Conservation (phyloP, 192 early-diverging fungal species). For the Mortierella claussenii region DNA sequence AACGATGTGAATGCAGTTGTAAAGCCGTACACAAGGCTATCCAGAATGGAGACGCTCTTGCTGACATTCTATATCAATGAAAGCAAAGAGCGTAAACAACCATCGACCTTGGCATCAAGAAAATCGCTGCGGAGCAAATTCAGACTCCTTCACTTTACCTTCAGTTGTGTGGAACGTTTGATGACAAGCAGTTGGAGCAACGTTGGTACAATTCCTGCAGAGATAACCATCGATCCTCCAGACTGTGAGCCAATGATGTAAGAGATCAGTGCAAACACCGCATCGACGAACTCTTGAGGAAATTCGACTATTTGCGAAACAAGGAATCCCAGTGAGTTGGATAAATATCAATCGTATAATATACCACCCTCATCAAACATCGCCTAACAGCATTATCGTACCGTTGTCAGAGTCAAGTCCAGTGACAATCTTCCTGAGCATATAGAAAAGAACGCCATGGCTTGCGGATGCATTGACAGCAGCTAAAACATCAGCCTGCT, state of each 20-base stretch:
- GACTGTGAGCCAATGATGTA: slow-evolving; percentile 79
- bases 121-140: background rate
- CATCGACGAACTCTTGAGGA: slow-evolving; percentile 83
- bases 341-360: too few species aligned
- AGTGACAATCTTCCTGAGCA: slow-evolving; percentile 77
- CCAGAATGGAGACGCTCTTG: slow-evolving; percentile 80
- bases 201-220: slow-evolving; percentile 88
- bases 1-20: slow-evolving; percentile 80
- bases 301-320: slow-evolving; percentile 38
- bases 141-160: slow-evolving; percentile 59
- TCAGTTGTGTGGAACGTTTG: slow-evolving; percentile 66
- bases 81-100: too few species aligned
- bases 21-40: slow-evolving; percentile 84
- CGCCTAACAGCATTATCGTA: background rate
- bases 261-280: slow-evolving; percentile 80
- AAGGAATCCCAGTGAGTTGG: background rate
- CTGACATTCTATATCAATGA: slow-evolving; percentile 74
- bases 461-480: slow-evolving; percentile 93
- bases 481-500: slow-evolving; percentile 81
- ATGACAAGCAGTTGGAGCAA: slow-evolving; percentile 79
- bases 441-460: slow-evolving; percentile 89
- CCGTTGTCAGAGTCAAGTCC: slow-evolving; percentile 56
- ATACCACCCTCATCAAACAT: too few species aligned
- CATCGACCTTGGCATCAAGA: too few species aligned
- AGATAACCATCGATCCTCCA: slow-evolving; percentile 89